Evolutionary conservation across 139 green algal genomes (phyloP).

Genomic region (Volvox reticuliferus): DNA sequence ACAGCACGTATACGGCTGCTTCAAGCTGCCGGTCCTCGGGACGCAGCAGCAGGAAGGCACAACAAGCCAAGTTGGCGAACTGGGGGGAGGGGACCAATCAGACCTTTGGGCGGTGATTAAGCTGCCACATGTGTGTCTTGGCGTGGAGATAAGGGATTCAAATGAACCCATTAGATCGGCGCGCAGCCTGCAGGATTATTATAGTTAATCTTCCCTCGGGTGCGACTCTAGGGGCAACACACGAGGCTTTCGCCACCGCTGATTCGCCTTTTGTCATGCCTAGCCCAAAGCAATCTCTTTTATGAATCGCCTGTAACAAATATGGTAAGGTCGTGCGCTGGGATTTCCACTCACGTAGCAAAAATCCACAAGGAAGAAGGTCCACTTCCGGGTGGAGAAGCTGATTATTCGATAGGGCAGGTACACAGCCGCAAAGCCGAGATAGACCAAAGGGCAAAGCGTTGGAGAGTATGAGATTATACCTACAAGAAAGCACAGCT

Average conservation of each 20-base stretch:
- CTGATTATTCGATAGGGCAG: conserved; percentile 58
- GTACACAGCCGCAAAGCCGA: conserved; percentile 56
- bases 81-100: background rate
- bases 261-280: no score
- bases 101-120: background rate
- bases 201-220: no score
- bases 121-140: no score
- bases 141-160: no score
- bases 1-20: conserved; percentile 52
- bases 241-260: no score
- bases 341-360: conserved; percentile 62
- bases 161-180: no score
- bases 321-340: no score
- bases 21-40: conserved; percentile 17
- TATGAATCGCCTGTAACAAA: no score
- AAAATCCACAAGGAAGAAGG: conserved; percentile 73
- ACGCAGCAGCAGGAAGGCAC: conserved; percentile 47
- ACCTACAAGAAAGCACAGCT: background rate
- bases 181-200: no score
- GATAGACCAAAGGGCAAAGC: conserved; percentile 50
- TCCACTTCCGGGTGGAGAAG: conserved; percentile 47
- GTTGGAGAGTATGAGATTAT: background rate
- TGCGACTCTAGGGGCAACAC: no score
- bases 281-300: no score
- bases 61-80: conserved; percentile 56